These are phyloP conservation scores for Aspergillus asperescens DNA, from an alignment of 495 filamentous ascomycete species.

Conservation along the genomic window DNA sequence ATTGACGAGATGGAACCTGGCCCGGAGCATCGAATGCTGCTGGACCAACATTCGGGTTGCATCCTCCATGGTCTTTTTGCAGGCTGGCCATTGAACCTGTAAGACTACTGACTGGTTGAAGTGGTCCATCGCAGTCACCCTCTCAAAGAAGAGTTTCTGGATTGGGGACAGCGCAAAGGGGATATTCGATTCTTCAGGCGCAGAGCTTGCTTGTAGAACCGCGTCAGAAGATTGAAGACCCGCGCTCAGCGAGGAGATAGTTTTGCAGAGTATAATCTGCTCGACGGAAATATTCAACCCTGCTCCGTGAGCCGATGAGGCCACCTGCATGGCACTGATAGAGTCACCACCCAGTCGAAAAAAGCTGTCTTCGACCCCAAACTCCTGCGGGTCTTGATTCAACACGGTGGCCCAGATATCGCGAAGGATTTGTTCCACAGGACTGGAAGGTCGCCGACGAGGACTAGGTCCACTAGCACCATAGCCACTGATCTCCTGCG, in stretches of 20 bases:
- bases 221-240: not conserved
- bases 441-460: not conserved
- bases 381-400: conserved; percentile 17
- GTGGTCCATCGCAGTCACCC: not conserved
- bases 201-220: not conserved
- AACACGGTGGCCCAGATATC: conserved; percentile 35
- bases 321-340: conserved; percentile 47
- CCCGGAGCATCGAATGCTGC: conserved; percentile 3
- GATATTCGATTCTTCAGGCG: not conserved
- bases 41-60: not conserved
- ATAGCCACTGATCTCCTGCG: no score
- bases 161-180: not conserved
- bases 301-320: not conserved
- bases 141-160: not conserved
- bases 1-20: not conserved
- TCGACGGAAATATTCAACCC: not conserved
- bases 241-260: not conserved
- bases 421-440: not conserved
- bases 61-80: not conserved
- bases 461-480: not conserved
- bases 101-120: not conserved
- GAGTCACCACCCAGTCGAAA: conserved; percentile 50
- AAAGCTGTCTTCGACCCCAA: conserved; percentile 47
- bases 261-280: not conserved
- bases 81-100: no score